These are phyloP conservation scores for Lunasporangiospora selenospora DNA, from an alignment of 192 early-diverging fungal species.

Conservation along the genomic window DNA sequence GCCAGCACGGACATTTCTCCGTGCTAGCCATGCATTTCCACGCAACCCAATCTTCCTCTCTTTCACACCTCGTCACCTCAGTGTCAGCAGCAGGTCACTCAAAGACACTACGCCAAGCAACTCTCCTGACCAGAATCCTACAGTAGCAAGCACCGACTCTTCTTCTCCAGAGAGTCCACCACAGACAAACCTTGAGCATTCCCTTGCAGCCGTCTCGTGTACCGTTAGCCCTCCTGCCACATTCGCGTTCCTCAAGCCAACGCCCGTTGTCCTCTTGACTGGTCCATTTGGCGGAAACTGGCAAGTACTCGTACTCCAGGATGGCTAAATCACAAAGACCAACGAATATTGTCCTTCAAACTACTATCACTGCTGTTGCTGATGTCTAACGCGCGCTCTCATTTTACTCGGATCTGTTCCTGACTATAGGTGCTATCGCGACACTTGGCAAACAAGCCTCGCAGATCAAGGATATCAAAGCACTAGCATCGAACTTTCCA, in stretches of 20 bases:
- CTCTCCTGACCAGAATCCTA: too few species aligned
- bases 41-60: slow-evolving; percentile 30
- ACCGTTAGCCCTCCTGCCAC: slow-evolving; percentile 30
- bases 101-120: too few species aligned
- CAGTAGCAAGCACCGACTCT: neutral
- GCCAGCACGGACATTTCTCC: slow-evolving; percentile 1
- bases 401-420: too few species aligned
- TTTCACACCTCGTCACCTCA: slow-evolving; percentile 9
- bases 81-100: slow-evolving; percentile 1
- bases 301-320: too few species aligned
- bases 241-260: slow-evolving; percentile 45
- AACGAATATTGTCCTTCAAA: too few species aligned
- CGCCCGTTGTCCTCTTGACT: slow-evolving; percentile 40
- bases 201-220: slow-evolving; percentile 21
- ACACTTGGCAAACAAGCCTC: slow-evolving; percentile 44
- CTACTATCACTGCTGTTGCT: too few species aligned
- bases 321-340: too few species aligned
- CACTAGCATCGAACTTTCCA: slow-evolving; percentile 42
- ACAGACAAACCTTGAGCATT: slow-evolving; percentile 19
- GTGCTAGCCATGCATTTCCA: slow-evolving; percentile 10
- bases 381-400: neutral
- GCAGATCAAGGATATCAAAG: slow-evolving; percentile 49
- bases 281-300: slow-evolving; percentile 47
- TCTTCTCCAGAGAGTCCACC: neutral
- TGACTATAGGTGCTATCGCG: slow-evolving; percentile 38